Evolutionary conservation across 441 rosid species (phyloP).

Genomic region (Croton laevigatus): DNA sequence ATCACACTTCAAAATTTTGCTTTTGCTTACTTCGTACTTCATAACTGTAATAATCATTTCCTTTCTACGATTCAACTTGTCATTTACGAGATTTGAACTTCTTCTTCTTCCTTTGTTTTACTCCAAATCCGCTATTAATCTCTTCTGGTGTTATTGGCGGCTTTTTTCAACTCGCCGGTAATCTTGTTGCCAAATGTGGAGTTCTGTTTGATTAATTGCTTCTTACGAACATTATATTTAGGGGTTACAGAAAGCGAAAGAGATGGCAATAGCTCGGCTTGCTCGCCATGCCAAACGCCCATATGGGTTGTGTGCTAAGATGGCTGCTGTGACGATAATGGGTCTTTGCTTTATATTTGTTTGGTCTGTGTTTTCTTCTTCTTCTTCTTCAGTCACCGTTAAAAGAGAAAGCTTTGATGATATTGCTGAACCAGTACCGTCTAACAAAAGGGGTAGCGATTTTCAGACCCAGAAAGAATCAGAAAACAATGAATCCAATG

Average conservation of each 20-base stretch:
- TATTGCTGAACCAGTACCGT: slow-evolving; percentile 69
- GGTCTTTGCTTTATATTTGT: slow-evolving; percentile 83
- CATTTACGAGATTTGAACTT: slow-evolving; percentile 5
- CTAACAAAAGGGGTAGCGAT: slow-evolving; percentile 32
- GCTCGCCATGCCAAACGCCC: slow-evolving; percentile 82
- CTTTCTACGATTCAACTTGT: slow-evolving; percentile 9
- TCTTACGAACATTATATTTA: slow-evolving; percentile 5
- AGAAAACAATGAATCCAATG: slow-evolving; percentile 28
- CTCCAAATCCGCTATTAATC: not conserved
- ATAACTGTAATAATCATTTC: slow-evolving; percentile 16
- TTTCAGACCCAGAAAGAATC: slow-evolving; percentile 25
- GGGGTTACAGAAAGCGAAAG: slow-evolving; percentile 26
- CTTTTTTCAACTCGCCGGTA: not conserved
- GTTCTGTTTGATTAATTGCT: slow-evolving; percentile 13
- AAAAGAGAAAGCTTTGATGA: slow-evolving; percentile 90
- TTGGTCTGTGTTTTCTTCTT: slow-evolving; percentile 73
- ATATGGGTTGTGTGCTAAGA: slow-evolving; percentile 65
- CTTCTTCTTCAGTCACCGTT: slow-evolving; percentile 61
- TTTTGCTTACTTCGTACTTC: slow-evolving; percentile 18
- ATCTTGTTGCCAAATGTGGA: slow-evolving; percentile 8
- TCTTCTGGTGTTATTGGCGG: slow-evolving; percentile 15
- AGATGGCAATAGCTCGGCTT: slow-evolving; percentile 63
- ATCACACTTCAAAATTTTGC: slow-evolving; percentile 7
- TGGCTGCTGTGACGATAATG: slow-evolving; percentile 63
- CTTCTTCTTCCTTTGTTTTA: slow-evolving; percentile 2